Base-by-base conservation (phyloP, 2,329 filamentous ascomycete genomes). In the Rugonectria rugulosa region DNA sequence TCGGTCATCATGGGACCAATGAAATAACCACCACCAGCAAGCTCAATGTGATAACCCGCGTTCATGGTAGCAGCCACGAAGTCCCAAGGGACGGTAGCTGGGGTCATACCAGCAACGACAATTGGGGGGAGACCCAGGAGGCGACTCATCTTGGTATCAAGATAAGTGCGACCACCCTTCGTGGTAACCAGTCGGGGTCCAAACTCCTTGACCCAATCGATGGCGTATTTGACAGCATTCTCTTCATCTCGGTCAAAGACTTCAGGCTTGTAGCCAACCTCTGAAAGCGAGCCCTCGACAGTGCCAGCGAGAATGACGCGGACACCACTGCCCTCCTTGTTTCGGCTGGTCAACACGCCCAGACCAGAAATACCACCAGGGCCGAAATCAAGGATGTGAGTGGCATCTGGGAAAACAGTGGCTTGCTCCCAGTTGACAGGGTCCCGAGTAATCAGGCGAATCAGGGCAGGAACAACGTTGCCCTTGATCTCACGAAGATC, bases 271-370 rank as follows among this genome's bases (percentile, higher is more conserved):
- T 97, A 99, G 51, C 95, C 95, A 59, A 99, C 89, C 75, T 98
- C 95, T 26, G 84, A 82, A 56, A 96, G 89, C 17, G 92, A 92
- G 46, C 94, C 94, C 68, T 94, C 91, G 68, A 99, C 89, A n/a
- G 92, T 85, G 61, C 96, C 95, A 37, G 92, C 95, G 55, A 99
- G 84, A 63, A 99, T 97, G 63, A 99, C 93, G 58, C 94, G 92
- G 29, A 99, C 95, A 68, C 95, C 95, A 54, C 92, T 98, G 61
- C 95, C 95, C 74, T 99, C 96, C 81, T 99, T 99, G 84, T 98
- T 99, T 68, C 95, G 91, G 82, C 96, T 98, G 54, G 95, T 99
- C 61, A 99, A 81, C 40, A 96, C 91, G 70, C 95, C 96, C 19
- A 99, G 88, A 62, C 96, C 96, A 20, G 95, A 99, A 62, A 98